phyloP scores from a whole-genome alignment of 805 yeast genomes.

The Schwanniomyces yamadae region DNA sequence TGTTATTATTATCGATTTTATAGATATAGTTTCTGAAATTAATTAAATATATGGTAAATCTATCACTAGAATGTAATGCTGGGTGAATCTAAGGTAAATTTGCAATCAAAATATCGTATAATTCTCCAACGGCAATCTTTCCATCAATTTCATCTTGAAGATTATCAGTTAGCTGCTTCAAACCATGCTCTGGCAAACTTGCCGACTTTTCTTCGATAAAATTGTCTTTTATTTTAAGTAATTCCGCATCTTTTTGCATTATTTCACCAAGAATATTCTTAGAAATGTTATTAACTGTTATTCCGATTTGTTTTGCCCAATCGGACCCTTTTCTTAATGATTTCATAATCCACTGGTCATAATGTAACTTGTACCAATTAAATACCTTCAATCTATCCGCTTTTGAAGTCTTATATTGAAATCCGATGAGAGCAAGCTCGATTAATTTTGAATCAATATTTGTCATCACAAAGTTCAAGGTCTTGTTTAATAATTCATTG shows the following conservation, averaged over 20 bases:
- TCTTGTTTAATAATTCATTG: slow-evolving; percentile 47
- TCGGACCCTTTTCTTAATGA: slow-evolving; percentile 46
- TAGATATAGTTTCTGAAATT: no score
- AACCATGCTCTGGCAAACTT: slow-evolving; percentile 39
- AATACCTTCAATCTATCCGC: slow-evolving; percentile 39
- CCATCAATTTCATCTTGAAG: slow-evolving; percentile 22
- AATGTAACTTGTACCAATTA: slow-evolving; percentile 58
- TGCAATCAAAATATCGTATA: no score
- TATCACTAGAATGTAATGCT: no score
- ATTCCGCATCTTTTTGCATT: slow-evolving; percentile 36
- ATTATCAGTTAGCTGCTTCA: slow-evolving; percentile 22
- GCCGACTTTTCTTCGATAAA: slow-evolving; percentile 32
- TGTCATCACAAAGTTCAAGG: slow-evolving; percentile 55
- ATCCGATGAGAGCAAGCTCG: slow-evolving; percentile 59
- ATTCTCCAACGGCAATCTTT: slow-evolving; percentile 14
- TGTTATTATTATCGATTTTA: no score
- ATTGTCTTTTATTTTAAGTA: slow-evolving; percentile 18
- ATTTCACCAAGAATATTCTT: slow-evolving; percentile 39
- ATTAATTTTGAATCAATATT: slow-evolving; percentile 56
- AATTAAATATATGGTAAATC: no score
- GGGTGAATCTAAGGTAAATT: no score
- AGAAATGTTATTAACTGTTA: slow-evolving; percentile 43
- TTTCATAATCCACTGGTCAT: slow-evolving; percentile 50
- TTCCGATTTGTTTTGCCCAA: slow-evolving; percentile 45
- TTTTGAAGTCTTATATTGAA: slow-evolving; percentile 35